Percentiles rank a stretch among this genome's conserved stretches.
Evolutionary conservation across 2,329 filamentous ascomycete genomes (phyloP).

Genomic region (Xylariaceae sp.): DNA sequence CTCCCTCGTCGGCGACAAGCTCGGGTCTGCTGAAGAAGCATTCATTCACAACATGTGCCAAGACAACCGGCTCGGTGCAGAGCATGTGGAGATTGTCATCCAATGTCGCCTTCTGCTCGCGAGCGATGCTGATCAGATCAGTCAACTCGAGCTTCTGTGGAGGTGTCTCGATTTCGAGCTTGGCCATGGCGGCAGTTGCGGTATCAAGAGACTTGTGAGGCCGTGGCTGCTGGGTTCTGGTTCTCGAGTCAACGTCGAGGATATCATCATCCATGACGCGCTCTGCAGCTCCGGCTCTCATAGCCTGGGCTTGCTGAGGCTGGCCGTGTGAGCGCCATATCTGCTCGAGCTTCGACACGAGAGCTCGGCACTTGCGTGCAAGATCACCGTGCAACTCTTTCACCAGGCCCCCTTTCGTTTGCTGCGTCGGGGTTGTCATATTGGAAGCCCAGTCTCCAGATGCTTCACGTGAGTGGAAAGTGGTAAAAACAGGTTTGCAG

Average conservation of each 20-base stretch:
- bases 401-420: conserved; percentile 6
- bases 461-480: too few relatives aligned
- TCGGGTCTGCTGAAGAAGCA: conserved; percentile 34
- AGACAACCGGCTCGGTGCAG: conserved; percentile 23
- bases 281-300: conserved; percentile 26
- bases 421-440: too few relatives aligned
- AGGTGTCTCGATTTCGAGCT: conserved; percentile 23
- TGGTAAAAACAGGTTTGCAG: too few relatives aligned
- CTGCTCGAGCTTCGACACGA: conserved; percentile 27
- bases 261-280: conserved; percentile 35
- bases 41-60: conserved; percentile 27
- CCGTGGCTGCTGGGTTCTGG: conserved; percentile 14
- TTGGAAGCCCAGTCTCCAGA: too few relatives aligned
- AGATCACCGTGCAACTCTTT: conserved; percentile 31
- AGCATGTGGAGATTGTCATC: conserved; percentile 29
- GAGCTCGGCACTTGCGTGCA: conserved; percentile 28
- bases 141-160: conserved; percentile 23
- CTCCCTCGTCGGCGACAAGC: conserved; percentile 37
- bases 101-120: conserved; percentile 25
- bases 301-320: conserved; percentile 24
- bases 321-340: conserved; percentile 33
- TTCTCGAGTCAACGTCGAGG: conserved; percentile 29
- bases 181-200: conserved; percentile 23
- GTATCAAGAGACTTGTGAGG: conserved; percentile 24
- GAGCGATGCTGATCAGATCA: conserved; percentile 22